These are phyloP conservation scores for Neonectria faginata DNA, from an alignment of 2,329 filamentous ascomycete genomes.

Conservation along the genomic window DNA sequence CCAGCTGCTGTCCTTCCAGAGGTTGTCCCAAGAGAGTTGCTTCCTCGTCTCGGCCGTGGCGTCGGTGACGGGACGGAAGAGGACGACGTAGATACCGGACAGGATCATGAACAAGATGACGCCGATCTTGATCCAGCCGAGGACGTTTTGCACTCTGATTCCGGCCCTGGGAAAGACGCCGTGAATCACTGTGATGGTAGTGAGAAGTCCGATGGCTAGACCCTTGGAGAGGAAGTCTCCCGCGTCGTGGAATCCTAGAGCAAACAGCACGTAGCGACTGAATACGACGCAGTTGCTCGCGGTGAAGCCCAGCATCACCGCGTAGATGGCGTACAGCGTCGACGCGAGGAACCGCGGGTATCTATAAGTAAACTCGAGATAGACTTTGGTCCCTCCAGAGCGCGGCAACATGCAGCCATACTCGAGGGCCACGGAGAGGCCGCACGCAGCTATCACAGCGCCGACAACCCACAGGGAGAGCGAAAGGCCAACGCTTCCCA, in stretches of 20 bases:
- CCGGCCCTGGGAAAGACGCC: conserved; percentile 68
- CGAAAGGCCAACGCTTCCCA: conserved; percentile 74
- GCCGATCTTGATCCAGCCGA: conserved; percentile 73
- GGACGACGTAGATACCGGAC: conserved; percentile 69
- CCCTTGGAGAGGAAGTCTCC: conserved; percentile 64
- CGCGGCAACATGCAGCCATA: conserved; percentile 78
- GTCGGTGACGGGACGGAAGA: conserved; percentile 53
- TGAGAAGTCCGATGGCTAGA: conserved; percentile 68
- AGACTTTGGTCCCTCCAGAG: conserved; percentile 76
- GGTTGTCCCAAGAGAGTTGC: conserved; percentile 58
- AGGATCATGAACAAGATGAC: conserved; percentile 71
- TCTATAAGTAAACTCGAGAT: conserved; percentile 76
- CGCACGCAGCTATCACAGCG: conserved; percentile 70
- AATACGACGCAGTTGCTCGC: conserved; percentile 78
- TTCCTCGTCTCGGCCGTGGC: conserved; percentile 6
- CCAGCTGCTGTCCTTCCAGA: conserved; percentile 76
- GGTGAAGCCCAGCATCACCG: conserved; percentile 73
- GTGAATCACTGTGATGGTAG: conserved; percentile 68
- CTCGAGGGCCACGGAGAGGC: conserved; percentile 72
- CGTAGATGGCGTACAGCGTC: conserved; percentile 72
- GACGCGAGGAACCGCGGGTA: conserved; percentile 73
- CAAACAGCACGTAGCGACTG: conserved; percentile 73
- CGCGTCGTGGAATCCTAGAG: conserved; percentile 62
- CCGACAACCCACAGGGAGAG: conserved; percentile 73
- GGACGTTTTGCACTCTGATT: conserved; percentile 68